These are phyloP conservation scores for Lentinus polychrous DNA, from an alignment of 1,284 basidiomycete genomes.

Conservation along the genomic window DNA sequence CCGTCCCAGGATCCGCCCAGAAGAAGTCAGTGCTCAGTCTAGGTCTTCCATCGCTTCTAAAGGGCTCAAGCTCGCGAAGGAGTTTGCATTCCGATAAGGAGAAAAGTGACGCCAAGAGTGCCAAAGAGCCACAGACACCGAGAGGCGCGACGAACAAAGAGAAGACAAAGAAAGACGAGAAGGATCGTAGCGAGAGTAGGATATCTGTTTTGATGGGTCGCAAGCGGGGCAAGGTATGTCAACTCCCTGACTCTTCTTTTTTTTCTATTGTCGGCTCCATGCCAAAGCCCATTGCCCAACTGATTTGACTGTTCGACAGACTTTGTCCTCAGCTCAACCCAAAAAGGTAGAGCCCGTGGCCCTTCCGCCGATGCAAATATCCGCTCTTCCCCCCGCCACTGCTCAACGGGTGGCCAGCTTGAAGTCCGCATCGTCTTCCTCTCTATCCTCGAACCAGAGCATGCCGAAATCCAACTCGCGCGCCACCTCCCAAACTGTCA, in stretches of 20 bases:
- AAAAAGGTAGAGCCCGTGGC: slow-evolving; percentile 53
- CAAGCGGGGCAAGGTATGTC: slow-evolving; percentile 83
- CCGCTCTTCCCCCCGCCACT: slow-evolving; percentile 71
- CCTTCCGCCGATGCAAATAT: slow-evolving; percentile 84
- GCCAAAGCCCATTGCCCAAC: slow-evolving; percentile 1
- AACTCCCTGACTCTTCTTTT: neutral
- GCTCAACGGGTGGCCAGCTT: slow-evolving; percentile 75
- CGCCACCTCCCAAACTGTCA: slow-evolving; percentile 66
- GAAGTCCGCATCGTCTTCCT: slow-evolving; percentile 46
- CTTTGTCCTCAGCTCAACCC: slow-evolving; percentile 77
- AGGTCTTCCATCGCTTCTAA: slow-evolving; percentile 75
- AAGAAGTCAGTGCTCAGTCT: slow-evolving; percentile 76
- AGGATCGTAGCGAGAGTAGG: slow-evolving; percentile 78
- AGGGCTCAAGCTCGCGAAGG: slow-evolving; percentile 74
- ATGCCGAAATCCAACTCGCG: slow-evolving; percentile 50
- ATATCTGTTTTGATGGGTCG: slow-evolving; percentile 85
- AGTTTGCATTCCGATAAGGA: slow-evolving; percentile 62
- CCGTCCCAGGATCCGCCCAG: slow-evolving; percentile 49
- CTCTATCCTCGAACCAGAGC: slow-evolving; percentile 36
- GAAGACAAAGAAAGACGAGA: slow-evolving; percentile 68
- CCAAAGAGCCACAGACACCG: slow-evolving; percentile 36
- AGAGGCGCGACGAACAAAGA: slow-evolving; percentile 44
- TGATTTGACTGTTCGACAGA: slow-evolving; percentile 39
- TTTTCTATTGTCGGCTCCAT: neutral
- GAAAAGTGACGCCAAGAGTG: slow-evolving; percentile 48